Evolutionary conservation across 257 asterid genomes (phyloP), one percentile per base, ranked within the genome.

Genomic region (Fraxinus excelsior): DNA sequence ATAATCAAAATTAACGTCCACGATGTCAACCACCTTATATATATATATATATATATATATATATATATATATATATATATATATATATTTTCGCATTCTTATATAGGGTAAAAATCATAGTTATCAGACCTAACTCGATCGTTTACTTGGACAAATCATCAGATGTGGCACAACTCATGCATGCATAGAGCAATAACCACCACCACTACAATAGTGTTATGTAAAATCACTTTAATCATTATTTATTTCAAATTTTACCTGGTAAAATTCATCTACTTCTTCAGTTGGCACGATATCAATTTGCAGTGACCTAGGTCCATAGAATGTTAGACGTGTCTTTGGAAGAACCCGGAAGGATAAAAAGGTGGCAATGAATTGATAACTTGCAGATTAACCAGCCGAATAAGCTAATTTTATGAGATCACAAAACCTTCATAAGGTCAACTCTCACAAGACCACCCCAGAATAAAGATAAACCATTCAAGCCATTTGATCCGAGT

Each of bases 371-470:
- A 46, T 40, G 58, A 72, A 74, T 25, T 32, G 56, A 72, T 42
- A 60, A 49, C 49, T 58, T 68, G 40, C 44, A 40, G 68, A 34
- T 73, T 70, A 58, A 67, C 64, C 78, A 67, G 71, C 67, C 60
- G 67, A n/a, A 82, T 66, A 70, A 64, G 75, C 74, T 69, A 74
- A 79, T 9, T 70, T 46, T 40, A 65, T n/a, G 78, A 72, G 81
- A 80, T 76, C 21, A 44, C 79, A 58, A 80, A 38, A 95, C 99
- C 98, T 96, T 85, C 70, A 85, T 65, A 82, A 91, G 74, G 80
- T 96, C 99, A 56, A 91, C 80, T 25, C 97, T 90, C 74, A 96
- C 97, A 77, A 96, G 98, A 73, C 98, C 98, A 83, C 99, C 99
- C 98, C 99, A 96, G 77, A 93, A 96, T 73, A 96, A 86, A 26